Conservation (phyloP, 352 stramenopile species). For the Globisporangium sylvaticum region DNA sequence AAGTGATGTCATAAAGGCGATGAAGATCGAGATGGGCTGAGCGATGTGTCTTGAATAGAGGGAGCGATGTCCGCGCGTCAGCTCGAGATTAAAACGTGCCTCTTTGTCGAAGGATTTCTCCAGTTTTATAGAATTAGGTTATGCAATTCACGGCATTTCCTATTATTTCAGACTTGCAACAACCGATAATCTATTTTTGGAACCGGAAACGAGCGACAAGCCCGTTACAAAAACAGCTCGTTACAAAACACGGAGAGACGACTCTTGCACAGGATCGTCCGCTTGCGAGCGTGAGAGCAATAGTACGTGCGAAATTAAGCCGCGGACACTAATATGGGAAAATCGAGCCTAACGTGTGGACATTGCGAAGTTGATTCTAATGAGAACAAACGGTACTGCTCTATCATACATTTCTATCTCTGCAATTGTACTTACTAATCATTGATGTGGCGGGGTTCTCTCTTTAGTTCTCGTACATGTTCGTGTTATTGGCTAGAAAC, state of each 20-base stretch:
- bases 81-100: background rate
- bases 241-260: background rate
- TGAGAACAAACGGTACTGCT: no score
- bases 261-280: no score
- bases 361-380: no score
- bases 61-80: background rate
- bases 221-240: constrained; percentile 5
- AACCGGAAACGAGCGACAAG: background rate
- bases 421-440: no score
- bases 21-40: background rate
- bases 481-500: no score
- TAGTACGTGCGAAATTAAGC: no score
- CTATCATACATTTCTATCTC: no score
- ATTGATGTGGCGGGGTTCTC: no score
- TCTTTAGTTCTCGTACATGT: no score
- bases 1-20: constrained; percentile 11
- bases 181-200: background rate
- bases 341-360: no score
- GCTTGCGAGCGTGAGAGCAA: no score
- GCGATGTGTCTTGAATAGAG: constrained; percentile 12
- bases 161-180: background rate
- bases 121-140: background rate
- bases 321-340: no score
- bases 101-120: background rate
- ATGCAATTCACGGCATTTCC: background rate